Evolutionary conservation across 2,329 filamentous ascomycete genomes (phyloP), one percentile per base, ranked within the genome.

Genomic region (Penicillium griseofulvum): DNA sequence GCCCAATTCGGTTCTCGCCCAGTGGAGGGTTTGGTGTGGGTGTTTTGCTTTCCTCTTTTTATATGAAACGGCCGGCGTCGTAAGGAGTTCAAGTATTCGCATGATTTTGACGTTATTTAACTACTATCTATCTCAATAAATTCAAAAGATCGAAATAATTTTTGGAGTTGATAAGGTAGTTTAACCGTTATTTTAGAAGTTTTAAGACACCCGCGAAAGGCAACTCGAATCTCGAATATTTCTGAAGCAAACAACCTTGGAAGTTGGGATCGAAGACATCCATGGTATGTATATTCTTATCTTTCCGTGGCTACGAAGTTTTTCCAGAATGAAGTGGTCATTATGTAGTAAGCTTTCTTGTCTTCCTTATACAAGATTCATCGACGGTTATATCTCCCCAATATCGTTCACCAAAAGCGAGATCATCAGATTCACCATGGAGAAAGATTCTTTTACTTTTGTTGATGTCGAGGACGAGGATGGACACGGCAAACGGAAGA

Each of bases 1-100:
- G 57, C 57, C 52, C 58, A 52, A 47, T 53, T 54, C 51, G 54
- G 50, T 57, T 55, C 55, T 56, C 54, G 37, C 53, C 56, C 52
- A 45, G 50, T 45, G 56, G 54, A 45, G 54, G 60, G 52, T 53
- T 49, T 46, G 38, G 45, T 52, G 51, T 54, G 42, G 60, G 55
- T 58, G 56, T 52, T 19, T 49, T 39, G 34, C 44, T 54, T 36
- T 52, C n/a, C 17, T 37, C 12, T 22, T 22, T 11, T 39, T 16
- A n/a, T 14, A 26, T 33, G 33, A 31, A 50, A 48, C 24, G 28
- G 49, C 19, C 36, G 51, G 52, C 48, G 46, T 54, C 46, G 52
- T 55, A 55, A 51, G 41, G 41, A 43, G 36, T 52, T 43, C 17
- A 29, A 22, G 31, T 49, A 41, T 54, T 43, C 19, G 12, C 19